Evolutionary conservation across 2,329 filamentous ascomycete genomes (phyloP).

Genomic region (Penicillium paneum): DNA sequence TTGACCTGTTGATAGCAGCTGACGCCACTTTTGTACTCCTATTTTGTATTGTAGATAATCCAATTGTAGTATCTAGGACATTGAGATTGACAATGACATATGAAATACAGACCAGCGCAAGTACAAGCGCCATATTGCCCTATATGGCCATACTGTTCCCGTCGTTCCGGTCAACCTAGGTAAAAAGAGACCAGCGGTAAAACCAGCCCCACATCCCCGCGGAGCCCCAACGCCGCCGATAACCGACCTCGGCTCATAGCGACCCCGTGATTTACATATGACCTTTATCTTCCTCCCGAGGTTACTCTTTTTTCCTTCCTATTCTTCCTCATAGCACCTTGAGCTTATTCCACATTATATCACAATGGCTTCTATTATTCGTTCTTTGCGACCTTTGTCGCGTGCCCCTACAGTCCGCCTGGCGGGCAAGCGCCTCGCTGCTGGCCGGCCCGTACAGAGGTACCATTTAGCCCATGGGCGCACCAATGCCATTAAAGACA

Average conservation of each 20-base stretch:
- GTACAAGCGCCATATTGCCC: no score
- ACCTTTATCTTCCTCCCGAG: neutral
- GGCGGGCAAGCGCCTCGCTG: constrained; percentile 37
- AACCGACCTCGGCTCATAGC: constrained; percentile 20
- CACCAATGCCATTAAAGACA: neutral
- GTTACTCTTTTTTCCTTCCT: neutral
- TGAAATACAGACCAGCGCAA: no score
- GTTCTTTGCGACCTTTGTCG: constrained; percentile 46
- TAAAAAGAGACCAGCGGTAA: neutral
- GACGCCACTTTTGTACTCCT: no score
- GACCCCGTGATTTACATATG: constrained; percentile 17
- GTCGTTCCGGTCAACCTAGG: constrained; percentile 2
- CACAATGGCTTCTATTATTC: constrained; percentile 50
- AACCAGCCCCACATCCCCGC: constrained; percentile 20
- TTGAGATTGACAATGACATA: no score
- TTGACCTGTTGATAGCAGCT: no score
- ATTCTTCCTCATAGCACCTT: constrained; percentile 4
- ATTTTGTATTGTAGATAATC: no score
- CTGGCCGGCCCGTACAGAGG: constrained; percentile 42
- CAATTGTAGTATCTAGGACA: no score
- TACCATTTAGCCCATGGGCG: constrained; percentile 19
- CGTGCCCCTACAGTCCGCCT: constrained; percentile 41
- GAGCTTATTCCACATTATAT: constrained; percentile 4
- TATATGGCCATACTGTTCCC: neutral
- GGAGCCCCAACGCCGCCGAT: constrained; percentile 23